Base-by-base conservation (phyloP, 306 rosid species). In the Cyclanthera cordifolia region DNA sequence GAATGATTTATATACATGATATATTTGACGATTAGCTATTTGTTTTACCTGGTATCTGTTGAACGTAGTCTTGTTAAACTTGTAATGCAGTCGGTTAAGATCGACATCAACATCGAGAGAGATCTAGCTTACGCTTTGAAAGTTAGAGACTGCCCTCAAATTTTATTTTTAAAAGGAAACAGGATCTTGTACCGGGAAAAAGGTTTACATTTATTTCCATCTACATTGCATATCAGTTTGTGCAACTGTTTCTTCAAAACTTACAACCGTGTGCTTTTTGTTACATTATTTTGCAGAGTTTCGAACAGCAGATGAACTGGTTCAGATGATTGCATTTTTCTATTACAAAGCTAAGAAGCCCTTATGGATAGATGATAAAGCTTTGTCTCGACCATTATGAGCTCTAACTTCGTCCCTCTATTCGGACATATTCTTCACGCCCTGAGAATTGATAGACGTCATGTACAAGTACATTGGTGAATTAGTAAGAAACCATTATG, bases 311-410 rank as follows among this genome's bases (percentile, higher is more conserved):
- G 90, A 90, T 54, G 97, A 94, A 67, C 65, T 90, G 81, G 97
- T 94, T 74, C 86, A 83, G 47, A 90, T 88, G 95, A 94, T 94
- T 75, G 95, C 97, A 32, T 87, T 86, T 80, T 88, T 94, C 83
- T 94, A 88, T 76, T 90, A 90, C 85, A 94, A 88, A 54, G 97
- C 95, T 56, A 90, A 83, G 84, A 87, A 79, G 80, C 97, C 97
- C 54, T 79, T 84, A n/a, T 94, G 97, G 90, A 81, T 93, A 41
- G 87, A 88, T 53, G 90, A 73, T 52, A 53, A 79, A 28, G 88
- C 71, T 70, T 54, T 84, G 52, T 50, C 73, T 75, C 73, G 48
- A 25, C 89, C 85, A 0, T 72, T 57, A 46, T 58, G 65, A 59
- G n/a, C 20, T 53, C 8, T 4, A 45, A 45, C 4, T 37, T 23